These are phyloP conservation scores for Psilocybe sp. DNA, from an alignment of 768 basidiomycete genomes.

Conservation along the genomic window DNA sequence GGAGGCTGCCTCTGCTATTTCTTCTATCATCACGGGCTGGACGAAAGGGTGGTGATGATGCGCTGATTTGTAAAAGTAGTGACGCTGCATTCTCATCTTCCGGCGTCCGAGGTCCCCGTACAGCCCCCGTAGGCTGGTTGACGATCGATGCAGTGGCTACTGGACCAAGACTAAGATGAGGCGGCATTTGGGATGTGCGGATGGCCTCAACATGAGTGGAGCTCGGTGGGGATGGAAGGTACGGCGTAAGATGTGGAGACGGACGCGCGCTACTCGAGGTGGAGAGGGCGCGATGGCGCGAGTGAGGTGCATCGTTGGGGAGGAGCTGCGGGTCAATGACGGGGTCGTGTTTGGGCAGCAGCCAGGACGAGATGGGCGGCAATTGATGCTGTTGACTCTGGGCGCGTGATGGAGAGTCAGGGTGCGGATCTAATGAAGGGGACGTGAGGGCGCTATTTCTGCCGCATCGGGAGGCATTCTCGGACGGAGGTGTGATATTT, in stretches of 20 bases:
- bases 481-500: background rate
- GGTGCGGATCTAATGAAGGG: constrained; percentile 1
- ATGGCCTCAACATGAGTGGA: constrained; percentile 50
- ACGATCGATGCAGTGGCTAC: constrained; percentile 7
- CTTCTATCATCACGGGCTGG: constrained; percentile 6
- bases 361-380: constrained; percentile 70
- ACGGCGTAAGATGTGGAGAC: constrained; percentile 21
- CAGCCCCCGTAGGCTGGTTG: background rate
- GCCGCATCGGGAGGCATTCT: background rate
- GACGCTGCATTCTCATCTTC: constrained; percentile 74
- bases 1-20: background rate
- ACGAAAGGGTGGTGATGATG: constrained; percentile 36
- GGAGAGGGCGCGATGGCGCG: background rate
- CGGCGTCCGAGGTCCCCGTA: constrained; percentile 31
- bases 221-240: constrained; percentile 55
- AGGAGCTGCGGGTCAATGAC: constrained; percentile 27
- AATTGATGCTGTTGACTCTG: constrained; percentile 30
- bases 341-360: constrained; percentile 38
- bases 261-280: background rate
- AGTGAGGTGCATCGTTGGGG: background rate
- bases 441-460: constrained; percentile 8
- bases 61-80: constrained; percentile 57
- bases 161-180: constrained; percentile 37
- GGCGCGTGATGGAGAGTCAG: constrained; percentile 2
- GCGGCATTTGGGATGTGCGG: constrained; percentile 33